Conservation (phyloP, 768 basidiomycete genomes). For the Multifurca ochricompacta region DNA sequence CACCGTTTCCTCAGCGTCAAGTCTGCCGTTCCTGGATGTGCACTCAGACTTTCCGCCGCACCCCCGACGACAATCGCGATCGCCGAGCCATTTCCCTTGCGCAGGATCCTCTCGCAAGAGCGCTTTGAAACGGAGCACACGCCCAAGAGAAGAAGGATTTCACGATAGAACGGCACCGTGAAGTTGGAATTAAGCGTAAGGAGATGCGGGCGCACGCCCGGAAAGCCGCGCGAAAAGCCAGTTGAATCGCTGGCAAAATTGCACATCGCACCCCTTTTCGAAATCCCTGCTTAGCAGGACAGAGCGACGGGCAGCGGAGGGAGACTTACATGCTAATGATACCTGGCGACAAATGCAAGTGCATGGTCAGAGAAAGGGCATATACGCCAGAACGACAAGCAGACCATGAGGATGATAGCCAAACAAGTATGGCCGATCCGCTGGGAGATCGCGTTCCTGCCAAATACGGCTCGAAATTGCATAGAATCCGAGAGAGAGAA, state of each 20-base stretch:
- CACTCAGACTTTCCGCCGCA: conserved; percentile 88
- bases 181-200: conserved; percentile 90
- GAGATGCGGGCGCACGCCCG: conserved; percentile 88
- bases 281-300: not conserved
- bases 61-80: conserved; percentile 97
- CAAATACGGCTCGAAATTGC: not conserved
- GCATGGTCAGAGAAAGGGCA: not conserved
- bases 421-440: conserved; percentile 92
- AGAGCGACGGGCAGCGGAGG: not conserved
- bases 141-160: conserved; percentile 79
- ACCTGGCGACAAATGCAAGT: conserved; percentile 36
- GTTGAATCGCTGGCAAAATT: conserved; percentile 99
- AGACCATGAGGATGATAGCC: conserved; percentile 97
- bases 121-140: conserved; percentile 88
- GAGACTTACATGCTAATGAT: conserved; percentile 90
- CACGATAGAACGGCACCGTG: conserved; percentile 86
- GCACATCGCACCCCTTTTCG: conserved; percentile 76
- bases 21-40: conserved; percentile 95
- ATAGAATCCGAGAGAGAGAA: not conserved
- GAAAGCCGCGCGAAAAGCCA: conserved; percentile 83
- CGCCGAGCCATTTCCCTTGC: conserved; percentile 37
- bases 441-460: conserved; percentile 83
- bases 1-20: conserved; percentile 69
- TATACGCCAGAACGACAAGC: conserved; percentile 17
- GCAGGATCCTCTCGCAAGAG: conserved; percentile 84